phyloP scores from a whole-genome alignment of 306 rosid species.

The Vigna nakashimae region DNA sequence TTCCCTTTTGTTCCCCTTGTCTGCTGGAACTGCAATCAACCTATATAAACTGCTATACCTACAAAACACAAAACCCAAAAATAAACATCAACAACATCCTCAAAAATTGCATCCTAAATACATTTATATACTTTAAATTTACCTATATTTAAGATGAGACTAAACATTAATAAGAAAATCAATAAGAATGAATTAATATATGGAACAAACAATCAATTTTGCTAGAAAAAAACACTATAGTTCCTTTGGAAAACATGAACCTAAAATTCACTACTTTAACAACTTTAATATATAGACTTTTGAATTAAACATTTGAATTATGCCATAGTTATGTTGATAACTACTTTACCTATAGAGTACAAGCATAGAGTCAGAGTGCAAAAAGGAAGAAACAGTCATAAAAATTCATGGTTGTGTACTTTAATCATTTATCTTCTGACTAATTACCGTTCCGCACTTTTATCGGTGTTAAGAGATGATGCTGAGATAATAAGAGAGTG shows the following conservation, averaged over 20 bases:
- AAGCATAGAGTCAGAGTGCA: not conserved
- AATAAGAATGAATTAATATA: too few species aligned
- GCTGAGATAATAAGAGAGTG: slow-evolving; percentile 1
- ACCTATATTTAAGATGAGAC: too few species aligned
- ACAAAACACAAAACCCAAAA: slow-evolving; percentile 11
- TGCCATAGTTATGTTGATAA: not conserved
- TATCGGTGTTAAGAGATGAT: not conserved
- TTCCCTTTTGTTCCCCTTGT: slow-evolving; percentile 40
- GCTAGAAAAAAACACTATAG: too few species aligned
- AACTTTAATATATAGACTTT: too few species aligned
- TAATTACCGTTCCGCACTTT: not conserved
- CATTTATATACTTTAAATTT: too few species aligned
- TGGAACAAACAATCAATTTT: too few species aligned
- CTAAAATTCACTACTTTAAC: too few species aligned
- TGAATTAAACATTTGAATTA: too few species aligned
- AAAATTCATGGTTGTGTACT: not conserved
- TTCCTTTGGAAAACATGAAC: too few species aligned
- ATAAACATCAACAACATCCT: not conserved
- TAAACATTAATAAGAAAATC: too few species aligned
- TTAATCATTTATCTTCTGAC: not conserved
- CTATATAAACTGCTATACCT: slow-evolving; percentile 21
- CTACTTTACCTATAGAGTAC: not conserved
- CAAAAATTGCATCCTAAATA: not conserved
- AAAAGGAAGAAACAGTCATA: not conserved
- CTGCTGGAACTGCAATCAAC: slow-evolving; percentile 34